A percentile compares a stretch with the other conserved stretches of the same genome.
These are phyloP conservation scores for Suillus weaverae DNA, from an alignment of 768 basidiomycete genomes.

Conservation along the genomic window DNA sequence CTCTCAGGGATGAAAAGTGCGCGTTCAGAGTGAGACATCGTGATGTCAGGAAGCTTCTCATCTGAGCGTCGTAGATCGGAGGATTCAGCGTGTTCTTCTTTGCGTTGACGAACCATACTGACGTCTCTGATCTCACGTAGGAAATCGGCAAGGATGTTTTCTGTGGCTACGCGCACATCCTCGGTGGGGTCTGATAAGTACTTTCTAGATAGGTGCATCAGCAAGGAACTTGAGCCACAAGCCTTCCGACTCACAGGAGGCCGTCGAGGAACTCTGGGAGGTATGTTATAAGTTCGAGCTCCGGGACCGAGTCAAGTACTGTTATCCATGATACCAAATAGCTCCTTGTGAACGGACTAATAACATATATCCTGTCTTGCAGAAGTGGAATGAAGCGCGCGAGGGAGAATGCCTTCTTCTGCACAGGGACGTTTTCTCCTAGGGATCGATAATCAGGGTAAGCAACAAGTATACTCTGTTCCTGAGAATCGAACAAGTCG, in stretches of 20 bases:
- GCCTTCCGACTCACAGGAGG: constrained; percentile 62
- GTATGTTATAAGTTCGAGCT: constrained; percentile 91
- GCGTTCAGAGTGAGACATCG: constrained; percentile 56
- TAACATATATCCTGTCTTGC: constrained; percentile 89
- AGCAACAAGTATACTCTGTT: constrained; percentile 61
- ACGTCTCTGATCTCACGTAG: constrained; percentile 89
- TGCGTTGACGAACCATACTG: constrained; percentile 66
- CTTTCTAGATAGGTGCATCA: constrained; percentile 51
- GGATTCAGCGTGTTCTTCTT: constrained; percentile 52
- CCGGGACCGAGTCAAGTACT: constrained; percentile 93
- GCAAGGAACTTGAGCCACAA: constrained; percentile 8
- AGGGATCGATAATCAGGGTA: constrained; percentile 51
- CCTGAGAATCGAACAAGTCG: constrained; percentile 41
- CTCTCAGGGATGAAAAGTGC: constrained; percentile 54
- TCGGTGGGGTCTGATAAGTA: constrained; percentile 95
- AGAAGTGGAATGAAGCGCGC: constrained; percentile 93
- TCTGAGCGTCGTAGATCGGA: constrained; percentile 41
- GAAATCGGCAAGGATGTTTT: constrained; percentile 86
- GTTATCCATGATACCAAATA: constrained; percentile 98
- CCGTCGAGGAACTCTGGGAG: constrained; percentile 95
- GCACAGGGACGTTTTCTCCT: constrained; percentile 36
- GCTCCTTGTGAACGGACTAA: constrained; percentile 93
- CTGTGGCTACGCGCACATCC: constrained; percentile 90
- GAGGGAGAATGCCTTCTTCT: constrained; percentile 86
- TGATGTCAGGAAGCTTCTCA: constrained; percentile 61